Conservation (phyloP, 129 eudicot genomes). For the Apium graveolens region DNA sequence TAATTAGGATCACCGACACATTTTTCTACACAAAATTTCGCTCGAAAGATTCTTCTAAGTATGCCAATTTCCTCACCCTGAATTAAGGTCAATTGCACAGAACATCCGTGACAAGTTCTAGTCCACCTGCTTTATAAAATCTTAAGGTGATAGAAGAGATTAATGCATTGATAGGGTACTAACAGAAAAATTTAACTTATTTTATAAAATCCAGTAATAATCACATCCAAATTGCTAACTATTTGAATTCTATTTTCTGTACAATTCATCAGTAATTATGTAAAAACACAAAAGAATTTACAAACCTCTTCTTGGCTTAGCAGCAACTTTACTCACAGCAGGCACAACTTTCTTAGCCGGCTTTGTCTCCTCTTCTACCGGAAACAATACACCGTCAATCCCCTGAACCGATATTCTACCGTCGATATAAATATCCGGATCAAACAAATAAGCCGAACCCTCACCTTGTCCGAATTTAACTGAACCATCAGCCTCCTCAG, state of each 20-base stretch:
- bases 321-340: slow-evolving; percentile 34
- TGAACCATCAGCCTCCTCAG: slow-evolving; percentile 96
- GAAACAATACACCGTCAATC: slow-evolving; percentile 78
- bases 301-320: slow-evolving; percentile 72
- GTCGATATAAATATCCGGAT: slow-evolving; percentile 91
- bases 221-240: neutral
- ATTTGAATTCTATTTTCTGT: neutral
- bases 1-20: neutral
- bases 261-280: neutral
- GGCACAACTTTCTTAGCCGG: slow-evolving; percentile 23
- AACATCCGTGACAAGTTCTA: too few relatives aligned
- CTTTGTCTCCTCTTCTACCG: slow-evolving; percentile 44
- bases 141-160: too few relatives aligned
- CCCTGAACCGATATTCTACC: slow-evolving; percentile 97
- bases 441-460: slow-evolving; percentile 74
- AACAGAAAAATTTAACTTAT: too few relatives aligned
- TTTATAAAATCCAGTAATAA: too few relatives aligned
- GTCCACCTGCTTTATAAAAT: too few relatives aligned
- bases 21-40: neutral
- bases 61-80: neutral
- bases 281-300: neutral
- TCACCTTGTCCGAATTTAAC: slow-evolving; percentile 75
- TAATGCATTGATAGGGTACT: too few relatives aligned
- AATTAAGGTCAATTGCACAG: too few relatives aligned
- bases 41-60: neutral